Evolutionary conservation across 2,329 filamentous ascomycete genomes (phyloP).

Genomic region (Aspergillus caelatus): DNA sequence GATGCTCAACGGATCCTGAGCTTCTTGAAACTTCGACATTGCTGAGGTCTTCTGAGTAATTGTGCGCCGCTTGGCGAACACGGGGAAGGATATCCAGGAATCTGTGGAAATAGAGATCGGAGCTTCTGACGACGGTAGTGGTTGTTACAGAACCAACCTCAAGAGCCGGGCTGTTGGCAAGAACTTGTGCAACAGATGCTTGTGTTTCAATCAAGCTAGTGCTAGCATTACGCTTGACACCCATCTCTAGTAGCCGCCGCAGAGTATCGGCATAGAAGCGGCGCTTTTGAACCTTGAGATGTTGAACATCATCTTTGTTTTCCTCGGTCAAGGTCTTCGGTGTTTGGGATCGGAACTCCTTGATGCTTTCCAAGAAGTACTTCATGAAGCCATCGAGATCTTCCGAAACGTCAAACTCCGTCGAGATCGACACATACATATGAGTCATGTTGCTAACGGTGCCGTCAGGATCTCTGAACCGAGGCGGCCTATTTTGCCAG

Average conservation of each 20-base stretch:
- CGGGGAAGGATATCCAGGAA: conserved; percentile 72
- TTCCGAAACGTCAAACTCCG: conserved; percentile 58
- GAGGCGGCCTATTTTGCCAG: conserved; percentile 56
- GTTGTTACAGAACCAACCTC: conserved; percentile 25
- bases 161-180: conserved; percentile 60
- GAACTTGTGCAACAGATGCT: conserved; percentile 67
- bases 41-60: conserved; percentile 84
- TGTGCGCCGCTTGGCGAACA: conserved; percentile 66
- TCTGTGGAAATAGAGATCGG: conserved; percentile 78
- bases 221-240: conserved; percentile 79
- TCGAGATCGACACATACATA: conserved; percentile 57
- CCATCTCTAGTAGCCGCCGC: conserved; percentile 83
- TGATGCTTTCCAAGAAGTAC: conserved; percentile 68
- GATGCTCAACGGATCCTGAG: conserved; percentile 82
- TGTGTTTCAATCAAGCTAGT: conserved; percentile 74
- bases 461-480: conserved; percentile 70
- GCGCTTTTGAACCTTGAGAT: conserved; percentile 87
- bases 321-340: conserved; percentile 81
- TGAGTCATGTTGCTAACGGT: conserved; percentile 76
- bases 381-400: conserved; percentile 70
- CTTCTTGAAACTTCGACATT: conserved; percentile 77
- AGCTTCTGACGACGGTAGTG: conserved; percentile 39
- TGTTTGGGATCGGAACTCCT: conserved; percentile 79
- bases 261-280: conserved; percentile 88
- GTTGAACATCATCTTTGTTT: conserved; percentile 80